These are phyloP conservation scores for Raphanus hybrid DNA, from an alignment of 441 rosid genomes.

Conservation along the genomic window DNA sequence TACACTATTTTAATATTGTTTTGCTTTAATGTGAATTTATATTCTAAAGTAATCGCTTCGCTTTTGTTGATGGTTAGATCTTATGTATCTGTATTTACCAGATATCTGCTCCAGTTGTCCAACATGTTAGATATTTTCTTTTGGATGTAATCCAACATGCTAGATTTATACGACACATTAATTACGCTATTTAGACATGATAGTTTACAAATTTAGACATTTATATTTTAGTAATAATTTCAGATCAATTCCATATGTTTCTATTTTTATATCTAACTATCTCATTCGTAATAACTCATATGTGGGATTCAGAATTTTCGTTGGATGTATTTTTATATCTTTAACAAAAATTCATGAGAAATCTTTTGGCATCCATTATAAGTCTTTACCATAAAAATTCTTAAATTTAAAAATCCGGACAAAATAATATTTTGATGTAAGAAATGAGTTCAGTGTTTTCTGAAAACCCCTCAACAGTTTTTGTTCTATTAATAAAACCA, in stretches of 20 bases:
- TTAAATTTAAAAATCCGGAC: neutral
- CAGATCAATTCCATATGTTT: neutral
- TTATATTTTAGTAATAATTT: neutral
- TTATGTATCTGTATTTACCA: neutral
- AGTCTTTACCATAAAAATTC: neutral
- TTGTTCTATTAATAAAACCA: neutral
- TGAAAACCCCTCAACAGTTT: neutral
- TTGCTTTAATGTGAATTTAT: constrained; percentile 1
- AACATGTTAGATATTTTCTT: neutral
- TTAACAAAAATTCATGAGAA: neutral
- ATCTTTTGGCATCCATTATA: neutral
- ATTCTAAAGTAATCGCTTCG: neutral
- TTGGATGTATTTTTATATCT: neutral
- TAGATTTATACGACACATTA: neutral
- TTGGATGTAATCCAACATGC: neutral
- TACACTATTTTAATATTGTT: constrained; percentile 35
- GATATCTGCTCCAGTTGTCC: neutral
- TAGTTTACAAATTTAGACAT: neutral
- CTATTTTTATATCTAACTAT: neutral
- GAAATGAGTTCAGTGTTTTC: neutral
- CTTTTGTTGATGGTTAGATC: neutral
- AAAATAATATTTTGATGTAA: neutral
- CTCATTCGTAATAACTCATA: neutral
- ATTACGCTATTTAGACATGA: neutral
- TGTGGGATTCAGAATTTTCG: neutral